These are phyloP conservation scores for Silene vulgaris DNA, from an alignment of 179 eudicot genomes.

Conservation along the genomic window DNA sequence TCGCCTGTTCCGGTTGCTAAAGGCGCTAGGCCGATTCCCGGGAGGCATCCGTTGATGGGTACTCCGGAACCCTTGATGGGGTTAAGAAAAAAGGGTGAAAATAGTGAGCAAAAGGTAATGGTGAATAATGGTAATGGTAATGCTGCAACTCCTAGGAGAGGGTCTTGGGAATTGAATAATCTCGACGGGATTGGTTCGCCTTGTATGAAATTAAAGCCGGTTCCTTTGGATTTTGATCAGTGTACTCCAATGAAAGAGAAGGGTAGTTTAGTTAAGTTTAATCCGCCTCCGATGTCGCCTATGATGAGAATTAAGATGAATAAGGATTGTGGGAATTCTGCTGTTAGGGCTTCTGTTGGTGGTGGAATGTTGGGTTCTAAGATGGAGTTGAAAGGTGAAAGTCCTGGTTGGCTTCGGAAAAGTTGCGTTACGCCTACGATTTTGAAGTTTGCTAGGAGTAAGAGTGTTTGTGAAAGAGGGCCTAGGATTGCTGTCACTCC, in stretches of 20 bases:
- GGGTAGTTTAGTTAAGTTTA: conserved; percentile 39
- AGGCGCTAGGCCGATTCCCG: conserved; percentile 79
- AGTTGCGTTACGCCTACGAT: conserved; percentile 57
- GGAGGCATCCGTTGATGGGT: conserved; percentile 78
- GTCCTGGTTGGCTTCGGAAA: conserved; percentile 49
- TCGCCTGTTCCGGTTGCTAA: conserved; percentile 75
- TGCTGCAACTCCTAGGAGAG: conserved; percentile 49
- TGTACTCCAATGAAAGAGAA: conserved; percentile 63
- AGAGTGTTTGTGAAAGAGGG: conserved; percentile 66
- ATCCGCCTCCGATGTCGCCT: conserved; percentile 50
- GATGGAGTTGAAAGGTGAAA: conserved; percentile 48
- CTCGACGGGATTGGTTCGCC: conserved; percentile 27
- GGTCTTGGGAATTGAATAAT: conserved; percentile 68
- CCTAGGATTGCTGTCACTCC: conserved; percentile 48
- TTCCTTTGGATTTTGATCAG: conserved; percentile 77
- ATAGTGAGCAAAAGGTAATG: conserved; percentile 28
- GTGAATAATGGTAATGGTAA: conserved; percentile 11
- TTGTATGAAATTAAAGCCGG: conserved; percentile 34
- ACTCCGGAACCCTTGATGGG: conserved; percentile 85
- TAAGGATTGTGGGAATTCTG: conserved; percentile 35
- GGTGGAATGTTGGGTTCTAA: conserved; percentile 50
- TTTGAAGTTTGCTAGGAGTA: conserved; percentile 64
- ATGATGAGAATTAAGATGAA: conserved; percentile 39
- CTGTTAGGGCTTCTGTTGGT: conserved; percentile 54
- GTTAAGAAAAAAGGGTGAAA: conserved; percentile 45